These are phyloP conservation scores for Bacidia rubella DNA, from an alignment of 495 filamentous ascomycete species.

Conservation along the genomic window DNA sequence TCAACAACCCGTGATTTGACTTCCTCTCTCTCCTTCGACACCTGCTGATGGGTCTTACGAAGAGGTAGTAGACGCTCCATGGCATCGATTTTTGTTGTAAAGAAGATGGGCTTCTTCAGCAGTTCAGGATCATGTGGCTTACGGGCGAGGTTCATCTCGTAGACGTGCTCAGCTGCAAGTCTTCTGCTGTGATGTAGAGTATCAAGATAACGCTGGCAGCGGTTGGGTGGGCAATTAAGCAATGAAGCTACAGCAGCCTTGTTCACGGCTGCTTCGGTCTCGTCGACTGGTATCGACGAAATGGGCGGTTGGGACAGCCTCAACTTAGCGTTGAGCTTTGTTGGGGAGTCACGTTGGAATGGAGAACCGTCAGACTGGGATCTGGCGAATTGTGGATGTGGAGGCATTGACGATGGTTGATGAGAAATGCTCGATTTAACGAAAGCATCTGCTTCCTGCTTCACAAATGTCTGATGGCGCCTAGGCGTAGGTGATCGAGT, in stretches of 20 bases:
- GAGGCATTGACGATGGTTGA: slow-evolving; percentile 9
- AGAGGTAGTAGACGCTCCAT: slow-evolving; percentile 12
- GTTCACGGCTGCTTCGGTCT: slow-evolving; percentile 8
- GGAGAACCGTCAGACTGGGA: slow-evolving; percentile 21
- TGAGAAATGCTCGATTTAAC: not conserved
- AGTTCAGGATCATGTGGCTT: slow-evolving; percentile 6
- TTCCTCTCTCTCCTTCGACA: slow-evolving; percentile 8
- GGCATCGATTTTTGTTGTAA: slow-evolving; percentile 17
- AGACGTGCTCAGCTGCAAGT: slow-evolving; percentile 9
- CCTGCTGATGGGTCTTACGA: slow-evolving; percentile 11
- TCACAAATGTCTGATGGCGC: slow-evolving; percentile 18
- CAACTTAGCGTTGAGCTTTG: slow-evolving; percentile 11
- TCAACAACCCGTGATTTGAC: slow-evolving; percentile 12
- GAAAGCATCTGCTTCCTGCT: not conserved
- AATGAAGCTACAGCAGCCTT: slow-evolving; percentile 17
- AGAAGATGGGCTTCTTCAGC: slow-evolving; percentile 6
- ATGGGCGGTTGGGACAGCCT: not conserved
- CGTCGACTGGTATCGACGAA: not conserved
- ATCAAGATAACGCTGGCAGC: slow-evolving; percentile 13
- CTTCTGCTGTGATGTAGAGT: slow-evolving; percentile 13
- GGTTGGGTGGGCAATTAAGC: slow-evolving; percentile 16
- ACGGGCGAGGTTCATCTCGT: slow-evolving; percentile 9
- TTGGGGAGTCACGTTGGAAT: slow-evolving; percentile 25
- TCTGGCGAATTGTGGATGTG: not conserved
- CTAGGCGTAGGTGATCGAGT: not conserved